phyloP scores from a whole-genome alignment of 495 filamentous ascomycete genomes.

The Aspergillus funiculosus region DNA sequence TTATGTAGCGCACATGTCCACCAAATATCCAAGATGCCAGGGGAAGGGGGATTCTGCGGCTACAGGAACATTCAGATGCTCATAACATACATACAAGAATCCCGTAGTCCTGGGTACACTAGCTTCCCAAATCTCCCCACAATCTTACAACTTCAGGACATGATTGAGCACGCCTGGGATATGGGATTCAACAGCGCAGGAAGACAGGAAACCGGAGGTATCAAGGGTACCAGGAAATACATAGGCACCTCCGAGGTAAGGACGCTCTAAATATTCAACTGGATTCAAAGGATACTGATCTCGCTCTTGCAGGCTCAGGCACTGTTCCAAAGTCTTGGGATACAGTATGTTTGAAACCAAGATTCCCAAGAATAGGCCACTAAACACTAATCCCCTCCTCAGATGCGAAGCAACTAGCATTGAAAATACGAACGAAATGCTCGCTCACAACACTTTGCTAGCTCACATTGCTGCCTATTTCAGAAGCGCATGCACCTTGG shows the following conservation, averaged over 20 bases:
- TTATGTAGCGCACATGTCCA: slow-evolving; percentile 70
- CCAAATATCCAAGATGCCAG: slow-evolving; percentile 75
- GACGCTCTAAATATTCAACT: background rate
- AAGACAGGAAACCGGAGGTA: slow-evolving; percentile 77
- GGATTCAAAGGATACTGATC: background rate
- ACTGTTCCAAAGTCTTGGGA: slow-evolving; percentile 62
- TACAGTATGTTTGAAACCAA: slow-evolving; percentile 47
- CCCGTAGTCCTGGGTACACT: slow-evolving; percentile 50
- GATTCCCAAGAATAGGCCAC: background rate
- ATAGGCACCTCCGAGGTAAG: slow-evolving; percentile 88
- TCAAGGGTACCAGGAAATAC: slow-evolving; percentile 84
- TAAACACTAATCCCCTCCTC: background rate
- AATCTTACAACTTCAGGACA: slow-evolving; percentile 78
- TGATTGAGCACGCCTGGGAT: slow-evolving; percentile 90
- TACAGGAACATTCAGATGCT: slow-evolving; percentile 97
- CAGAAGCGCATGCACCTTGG: slow-evolving; percentile 37
- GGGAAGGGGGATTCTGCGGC: slow-evolving; percentile 92
- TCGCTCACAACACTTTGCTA: slow-evolving; percentile 54
- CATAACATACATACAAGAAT: slow-evolving; percentile 65
- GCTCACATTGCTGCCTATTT: slow-evolving; percentile 72
- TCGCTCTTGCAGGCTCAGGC: slow-evolving; percentile 61
- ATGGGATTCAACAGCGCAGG: slow-evolving; percentile 70
- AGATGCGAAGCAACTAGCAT: slow-evolving; percentile 53
- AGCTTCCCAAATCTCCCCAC: slow-evolving; percentile 63
- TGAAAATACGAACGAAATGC: slow-evolving; percentile 29